These are phyloP conservation scores for Monosporascus sp. DNA, from an alignment of 2,329 filamentous ascomycete genomes.

Conservation along the genomic window DNA sequence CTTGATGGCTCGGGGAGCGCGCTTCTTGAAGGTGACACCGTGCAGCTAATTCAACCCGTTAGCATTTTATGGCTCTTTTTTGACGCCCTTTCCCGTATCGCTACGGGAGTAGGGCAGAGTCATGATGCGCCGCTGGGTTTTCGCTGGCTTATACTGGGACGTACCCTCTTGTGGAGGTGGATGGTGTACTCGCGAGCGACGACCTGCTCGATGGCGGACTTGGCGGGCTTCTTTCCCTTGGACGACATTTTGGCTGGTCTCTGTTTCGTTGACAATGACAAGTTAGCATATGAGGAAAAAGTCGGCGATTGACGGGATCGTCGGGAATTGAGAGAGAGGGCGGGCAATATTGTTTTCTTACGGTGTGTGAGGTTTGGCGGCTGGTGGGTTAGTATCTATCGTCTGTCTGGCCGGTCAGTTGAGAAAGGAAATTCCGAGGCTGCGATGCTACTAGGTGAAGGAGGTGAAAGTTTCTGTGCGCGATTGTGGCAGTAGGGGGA, in stretches of 20 bases:
- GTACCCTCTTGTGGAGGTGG: conserved; percentile 99
- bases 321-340: background rate
- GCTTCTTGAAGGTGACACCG: conserved; percentile 99
- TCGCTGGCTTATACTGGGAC: conserved; percentile 34
- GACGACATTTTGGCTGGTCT: conserved; percentile 52
- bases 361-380: background rate
- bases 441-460: background rate
- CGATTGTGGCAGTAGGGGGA: background rate
- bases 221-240: conserved; percentile 62
- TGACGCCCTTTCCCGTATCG: background rate
- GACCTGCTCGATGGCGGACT: conserved; percentile 97
- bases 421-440: background rate
- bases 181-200: conserved; percentile 99
- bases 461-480: background rate
- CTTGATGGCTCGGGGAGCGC: conserved; percentile 97
- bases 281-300: background rate
- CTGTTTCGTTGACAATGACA: background rate
- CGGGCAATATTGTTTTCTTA: background rate
- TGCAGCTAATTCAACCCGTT: conserved; percentile 63
- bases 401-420: background rate
- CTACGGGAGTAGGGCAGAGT: background rate
- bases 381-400: background rate
- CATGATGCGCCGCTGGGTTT: background rate
- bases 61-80: conserved; percentile 18
- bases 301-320: background rate